Conservation (phyloP, 2,329 filamentous ascomycete species). For the Cladophialophora yegresii region DNA sequence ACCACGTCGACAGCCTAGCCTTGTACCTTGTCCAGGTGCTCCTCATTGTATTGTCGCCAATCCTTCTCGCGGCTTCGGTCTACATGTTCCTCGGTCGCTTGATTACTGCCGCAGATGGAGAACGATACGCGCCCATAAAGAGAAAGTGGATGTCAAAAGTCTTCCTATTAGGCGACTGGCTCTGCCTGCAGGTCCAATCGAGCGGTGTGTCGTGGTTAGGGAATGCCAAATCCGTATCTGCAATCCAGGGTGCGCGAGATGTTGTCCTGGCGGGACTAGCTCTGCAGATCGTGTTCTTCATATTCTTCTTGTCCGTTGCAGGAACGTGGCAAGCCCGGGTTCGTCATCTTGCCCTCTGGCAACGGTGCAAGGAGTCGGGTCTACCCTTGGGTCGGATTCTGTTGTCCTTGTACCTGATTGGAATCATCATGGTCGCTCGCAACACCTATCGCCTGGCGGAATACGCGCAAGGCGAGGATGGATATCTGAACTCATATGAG, state of each 20-base stretch:
- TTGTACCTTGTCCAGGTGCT: constrained; percentile 43
- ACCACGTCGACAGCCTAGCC: constrained; percentile 5
- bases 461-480: constrained; percentile 39
- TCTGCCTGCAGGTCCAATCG: constrained; percentile 50
- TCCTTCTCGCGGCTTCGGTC: constrained; percentile 51
- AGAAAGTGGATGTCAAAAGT: constrained; percentile 43
- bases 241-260: constrained; percentile 43
- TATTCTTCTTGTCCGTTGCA: constrained; percentile 54
- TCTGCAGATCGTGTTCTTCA: constrained; percentile 57
- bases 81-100: constrained; percentile 52
- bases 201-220: constrained; percentile 43
- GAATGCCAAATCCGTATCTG: constrained; percentile 36
- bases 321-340: constrained; percentile 50
- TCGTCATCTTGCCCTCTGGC: constrained; percentile 6
- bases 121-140: constrained; percentile 42
- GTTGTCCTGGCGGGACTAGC: constrained; percentile 47
- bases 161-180: constrained; percentile 49
- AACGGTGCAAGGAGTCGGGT: not conserved
- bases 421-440: constrained; percentile 39
- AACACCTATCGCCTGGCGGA: constrained; percentile 40
- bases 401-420: constrained; percentile 34
- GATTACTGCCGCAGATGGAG: constrained; percentile 41
- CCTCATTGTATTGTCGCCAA: constrained; percentile 49
- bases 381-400: constrained; percentile 31
- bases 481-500: constrained; percentile 40